These are phyloP conservation scores for Cladochytrium tenue DNA, from an alignment of 371 early-diverging fungal genomes.

Conservation along the genomic window DNA sequence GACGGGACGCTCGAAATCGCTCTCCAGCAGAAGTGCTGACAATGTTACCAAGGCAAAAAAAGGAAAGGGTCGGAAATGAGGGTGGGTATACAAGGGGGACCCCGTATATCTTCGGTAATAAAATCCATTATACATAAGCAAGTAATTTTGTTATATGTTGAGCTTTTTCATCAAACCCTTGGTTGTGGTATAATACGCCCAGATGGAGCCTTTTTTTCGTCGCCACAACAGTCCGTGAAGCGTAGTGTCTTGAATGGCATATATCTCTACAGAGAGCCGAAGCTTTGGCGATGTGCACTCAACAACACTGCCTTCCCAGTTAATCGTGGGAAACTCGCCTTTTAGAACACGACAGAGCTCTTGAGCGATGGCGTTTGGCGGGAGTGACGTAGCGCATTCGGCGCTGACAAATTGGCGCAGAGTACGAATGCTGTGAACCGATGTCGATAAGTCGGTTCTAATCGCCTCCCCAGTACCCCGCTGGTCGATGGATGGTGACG, in stretches of 20 bases:
- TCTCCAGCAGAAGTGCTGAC: too few relatives aligned
- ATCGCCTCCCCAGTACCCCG: background rate
- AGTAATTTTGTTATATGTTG: background rate
- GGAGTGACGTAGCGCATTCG: constrained; percentile 42
- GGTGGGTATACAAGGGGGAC: too few relatives aligned
- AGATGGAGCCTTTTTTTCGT: constrained; percentile 35
- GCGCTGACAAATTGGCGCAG: background rate
- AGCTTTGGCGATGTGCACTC: constrained; percentile 14
- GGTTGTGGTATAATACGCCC: constrained; percentile 20
- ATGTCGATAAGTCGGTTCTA: background rate
- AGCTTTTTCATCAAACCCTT: background rate
- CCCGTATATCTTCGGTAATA: too few relatives aligned
- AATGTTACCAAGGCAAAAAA: too few relatives aligned
- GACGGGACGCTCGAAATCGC: background rate
- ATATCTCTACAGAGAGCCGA: constrained; percentile 37
- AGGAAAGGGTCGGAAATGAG: background rate
- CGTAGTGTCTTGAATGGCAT: constrained; percentile 30
- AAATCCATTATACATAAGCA: background rate
- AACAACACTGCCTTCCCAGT: constrained; percentile 17
- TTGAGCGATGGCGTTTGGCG: constrained; percentile 51
- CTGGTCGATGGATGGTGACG: background rate
- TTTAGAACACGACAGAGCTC: constrained; percentile 42
- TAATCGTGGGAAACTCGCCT: constrained; percentile 17
- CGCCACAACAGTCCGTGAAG: constrained; percentile 39
- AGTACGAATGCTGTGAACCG: background rate